phyloP scores from a whole-genome alignment of 1,139 yeast species.

The Pneumocystis murina region DNA sequence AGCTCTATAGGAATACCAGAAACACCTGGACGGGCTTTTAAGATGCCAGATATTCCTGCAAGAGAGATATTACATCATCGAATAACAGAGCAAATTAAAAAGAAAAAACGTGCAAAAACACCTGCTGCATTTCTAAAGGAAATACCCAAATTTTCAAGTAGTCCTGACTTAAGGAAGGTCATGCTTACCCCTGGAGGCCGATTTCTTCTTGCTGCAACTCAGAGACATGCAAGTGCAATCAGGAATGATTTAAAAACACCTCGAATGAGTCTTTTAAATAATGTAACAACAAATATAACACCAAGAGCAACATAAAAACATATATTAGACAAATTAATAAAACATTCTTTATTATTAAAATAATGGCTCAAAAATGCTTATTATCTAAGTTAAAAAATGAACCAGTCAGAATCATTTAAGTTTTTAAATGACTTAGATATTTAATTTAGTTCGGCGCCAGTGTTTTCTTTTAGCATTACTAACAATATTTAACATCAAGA shows the following conservation, averaged over 20 bases:
- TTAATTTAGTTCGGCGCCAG: slow-evolving; percentile 99
- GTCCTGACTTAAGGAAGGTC: slow-evolving; percentile 6
- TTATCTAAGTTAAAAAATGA: too few species aligned
- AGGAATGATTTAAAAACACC: not conserved
- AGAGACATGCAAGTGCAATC: not conserved
- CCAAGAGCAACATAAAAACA: not conserved
- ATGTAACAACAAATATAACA: not conserved
- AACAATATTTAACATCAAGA: slow-evolving; percentile 7
- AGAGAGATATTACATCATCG: slow-evolving; percentile 10
- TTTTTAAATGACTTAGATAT: slow-evolving; percentile 45
- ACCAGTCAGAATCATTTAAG: too few species aligned
- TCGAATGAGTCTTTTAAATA: not conserved
- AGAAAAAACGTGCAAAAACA: not conserved
- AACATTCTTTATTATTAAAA: not conserved
- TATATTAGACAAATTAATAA: not conserved
- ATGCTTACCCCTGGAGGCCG: slow-evolving; percentile 13
- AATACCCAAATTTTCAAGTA: slow-evolving; percentile 8
- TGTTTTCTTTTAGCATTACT: slow-evolving; percentile 99
- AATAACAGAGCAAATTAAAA: slow-evolving; percentile 2
- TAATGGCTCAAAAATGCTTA: not conserved
- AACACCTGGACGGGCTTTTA: slow-evolving; percentile 13
- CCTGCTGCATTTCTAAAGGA: not conserved
- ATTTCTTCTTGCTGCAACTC: slow-evolving; percentile 5
- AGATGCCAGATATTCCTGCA: not conserved
- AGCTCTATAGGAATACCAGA: slow-evolving; percentile 12